These are phyloP conservation scores for Xylaria palmicola DNA, from an alignment of 495 filamentous ascomycete species.

Conservation along the genomic window DNA sequence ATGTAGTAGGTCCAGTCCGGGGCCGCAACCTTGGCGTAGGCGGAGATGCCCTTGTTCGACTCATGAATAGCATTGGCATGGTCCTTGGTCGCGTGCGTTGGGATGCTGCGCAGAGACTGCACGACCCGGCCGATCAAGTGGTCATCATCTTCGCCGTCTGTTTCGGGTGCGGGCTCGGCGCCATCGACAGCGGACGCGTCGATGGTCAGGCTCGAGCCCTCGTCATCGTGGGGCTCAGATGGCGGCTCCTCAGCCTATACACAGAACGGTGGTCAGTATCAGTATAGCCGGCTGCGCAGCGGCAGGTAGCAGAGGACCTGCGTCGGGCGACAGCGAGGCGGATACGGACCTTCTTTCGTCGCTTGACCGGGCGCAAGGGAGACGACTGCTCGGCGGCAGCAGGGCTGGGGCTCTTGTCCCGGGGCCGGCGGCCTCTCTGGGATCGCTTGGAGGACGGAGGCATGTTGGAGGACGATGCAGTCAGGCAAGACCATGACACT, in stretches of 20 bases:
- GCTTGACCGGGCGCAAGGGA: constrained; percentile 68
- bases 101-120: constrained; percentile 57
- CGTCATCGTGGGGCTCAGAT: constrained; percentile 39
- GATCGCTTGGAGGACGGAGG: constrained; percentile 44
- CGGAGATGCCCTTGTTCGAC: constrained; percentile 73
- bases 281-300: constrained; percentile 8
- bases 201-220: constrained; percentile 40
- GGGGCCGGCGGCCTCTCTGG: constrained; percentile 39
- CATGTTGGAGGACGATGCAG: constrained; percentile 24
- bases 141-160: constrained; percentile 51
- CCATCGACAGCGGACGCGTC: constrained; percentile 49
- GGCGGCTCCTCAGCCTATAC: constrained; percentile 34
- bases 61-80: constrained; percentile 71
- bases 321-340: background rate
- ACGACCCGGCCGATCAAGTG: constrained; percentile 71
- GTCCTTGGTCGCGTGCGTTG: constrained; percentile 66
- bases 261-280: constrained; percentile 5
- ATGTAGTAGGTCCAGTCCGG: constrained; percentile 95
- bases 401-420: constrained; percentile 37
- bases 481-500: constrained; percentile 15
- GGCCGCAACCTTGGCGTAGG: constrained; percentile 91
- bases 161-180: constrained; percentile 17
- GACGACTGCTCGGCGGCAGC: constrained; percentile 53
- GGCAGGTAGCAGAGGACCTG: constrained; percentile 19
- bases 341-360: constrained; percentile 67